Evolutionary conservation across 257 asterid species (phyloP).

Genomic region (Schizonepeta tenuifolia): DNA sequence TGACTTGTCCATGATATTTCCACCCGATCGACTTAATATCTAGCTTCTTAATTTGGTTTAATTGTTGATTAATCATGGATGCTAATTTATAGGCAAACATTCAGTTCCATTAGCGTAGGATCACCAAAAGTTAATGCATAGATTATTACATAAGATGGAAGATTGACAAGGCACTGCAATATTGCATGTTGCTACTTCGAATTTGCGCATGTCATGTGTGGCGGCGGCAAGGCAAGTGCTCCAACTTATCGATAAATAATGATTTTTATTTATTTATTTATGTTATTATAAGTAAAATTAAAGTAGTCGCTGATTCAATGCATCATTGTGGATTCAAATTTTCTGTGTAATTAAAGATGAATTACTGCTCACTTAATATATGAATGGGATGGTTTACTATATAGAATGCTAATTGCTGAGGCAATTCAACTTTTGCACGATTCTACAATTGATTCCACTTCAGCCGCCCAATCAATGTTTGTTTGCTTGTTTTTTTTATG

Average conservation of each 20-base stretch:
- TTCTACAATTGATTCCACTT: neutral
- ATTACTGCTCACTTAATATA: neutral
- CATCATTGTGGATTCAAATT: neutral
- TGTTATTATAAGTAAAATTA: neutral
- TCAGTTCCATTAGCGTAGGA: constrained; percentile 14
- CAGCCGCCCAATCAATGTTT: neutral
- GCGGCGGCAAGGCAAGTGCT: constrained; percentile 44
- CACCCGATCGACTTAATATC: no score
- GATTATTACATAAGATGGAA: constrained; percentile 18
- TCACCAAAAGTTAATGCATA: constrained; percentile 16
- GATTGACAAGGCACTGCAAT: constrained; percentile 24
- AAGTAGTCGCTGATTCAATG: neutral
- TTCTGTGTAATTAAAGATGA: neutral
- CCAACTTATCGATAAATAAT: neutral
- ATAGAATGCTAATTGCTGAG: neutral
- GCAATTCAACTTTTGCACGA: neutral
- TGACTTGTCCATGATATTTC: constrained; percentile 40
- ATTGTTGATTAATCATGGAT: neutral
- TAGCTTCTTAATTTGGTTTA: neutral
- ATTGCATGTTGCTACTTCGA: neutral
- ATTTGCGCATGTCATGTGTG: constrained; percentile 22
- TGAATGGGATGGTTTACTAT: neutral
- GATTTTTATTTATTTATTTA: no score
- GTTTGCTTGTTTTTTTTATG: neutral
- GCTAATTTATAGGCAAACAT: constrained; percentile 37